Evolutionary conservation across 139 green algal species (phyloP), one percentile per base, ranked within the genome.

Genomic region (Pseudopediastrum boryanum): DNA sequence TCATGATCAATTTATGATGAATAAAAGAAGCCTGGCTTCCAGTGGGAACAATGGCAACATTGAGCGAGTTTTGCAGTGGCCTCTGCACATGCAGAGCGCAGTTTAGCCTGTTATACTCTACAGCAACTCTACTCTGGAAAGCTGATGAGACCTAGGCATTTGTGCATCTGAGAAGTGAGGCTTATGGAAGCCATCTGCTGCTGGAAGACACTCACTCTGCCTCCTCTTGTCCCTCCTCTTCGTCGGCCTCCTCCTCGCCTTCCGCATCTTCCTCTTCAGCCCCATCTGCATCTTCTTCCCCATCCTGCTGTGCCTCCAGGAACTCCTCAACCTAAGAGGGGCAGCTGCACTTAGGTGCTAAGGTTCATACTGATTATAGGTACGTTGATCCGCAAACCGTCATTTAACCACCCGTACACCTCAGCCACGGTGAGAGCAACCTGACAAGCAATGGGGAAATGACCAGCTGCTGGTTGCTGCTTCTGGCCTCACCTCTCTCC

Each of bases 191-290:
- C 23, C 54, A 16, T 12, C 46, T 16, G 46, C 46, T 16, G 46
- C 16, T 16, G 12, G 46, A 56, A 16, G 13, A 58, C 66, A 83
- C 81, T 7, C 61, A 83, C 3, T 71, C 66, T 3, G 86, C 74
- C 35, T 86, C 83, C 2, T 85, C 69, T 5, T 63, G 64, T 8
- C 29, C 75, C n/a, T 82, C 63, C 23, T 74, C 42, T 35, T 85
- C 71, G 0, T 61, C 64, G 7, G 73, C 83, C 6, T 66, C 78
- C 1, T 50, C 70, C 2, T 81, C 78, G 21, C 85, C 79, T 4
- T 85, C 62, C 0, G 50, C 80, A 6, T 52, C 43, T 25, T 83
- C 48, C 31, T 79, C 31, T 31, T 82, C 39, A 41, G 3, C 0
- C 4, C 3, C 10, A 50, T 62, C 21, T 27, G 3, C 5, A 0